Base-by-base conservation (phyloP, 495 filamentous ascomycete species). In the Neurospora sp. region DNA sequence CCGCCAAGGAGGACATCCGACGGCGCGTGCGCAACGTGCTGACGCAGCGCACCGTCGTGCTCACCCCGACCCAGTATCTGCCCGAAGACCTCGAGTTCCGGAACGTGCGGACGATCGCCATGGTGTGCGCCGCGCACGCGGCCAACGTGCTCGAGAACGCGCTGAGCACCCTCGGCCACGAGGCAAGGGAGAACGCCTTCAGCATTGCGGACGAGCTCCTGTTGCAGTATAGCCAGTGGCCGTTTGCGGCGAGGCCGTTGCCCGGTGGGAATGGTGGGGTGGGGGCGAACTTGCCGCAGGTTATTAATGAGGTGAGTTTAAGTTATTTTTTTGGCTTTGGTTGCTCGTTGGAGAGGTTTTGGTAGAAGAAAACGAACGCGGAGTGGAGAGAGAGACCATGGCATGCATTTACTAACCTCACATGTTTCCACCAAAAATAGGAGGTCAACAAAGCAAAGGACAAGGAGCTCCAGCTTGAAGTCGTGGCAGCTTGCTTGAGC, bases 131-230 rank as follows among this genome's bases (percentile, higher is more conserved):
- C 44, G 95, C 96, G 31, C 98, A 99, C 82, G 96, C 96, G 53
- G 96, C 96, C 71, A 99, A 99, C 81, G 96, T 99, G 20, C 86
- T 99, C 71, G 96, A 99, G 83, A 98, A 99, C 81, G 96, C 95
- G n/a, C 83, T 99, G 74, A 91, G 91, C 48, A 96, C 91, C 8
- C 89, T 98, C 75, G 94, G 94, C 75, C 96, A 98, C 80, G 96
- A 98, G 82, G 89, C 93, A 39, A 86, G 96, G 71, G 96, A 99
- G 82, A 85, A 94, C 75, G 95, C 96, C 4, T 98, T 98, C 81
- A 92, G 93, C 9, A 95, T 97, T 86, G 96, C 97, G 35, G 96
- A 99, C 81, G 96, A 99, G 83, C 83, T 99, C 71, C 84, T 99
- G 65, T 92, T 92, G 16, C 95, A 99, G 78, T 99, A 97, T 82